phyloP scores from a whole-genome alignment of 176 grass and related monocot species.

The Cenchrus americanus region DNA sequence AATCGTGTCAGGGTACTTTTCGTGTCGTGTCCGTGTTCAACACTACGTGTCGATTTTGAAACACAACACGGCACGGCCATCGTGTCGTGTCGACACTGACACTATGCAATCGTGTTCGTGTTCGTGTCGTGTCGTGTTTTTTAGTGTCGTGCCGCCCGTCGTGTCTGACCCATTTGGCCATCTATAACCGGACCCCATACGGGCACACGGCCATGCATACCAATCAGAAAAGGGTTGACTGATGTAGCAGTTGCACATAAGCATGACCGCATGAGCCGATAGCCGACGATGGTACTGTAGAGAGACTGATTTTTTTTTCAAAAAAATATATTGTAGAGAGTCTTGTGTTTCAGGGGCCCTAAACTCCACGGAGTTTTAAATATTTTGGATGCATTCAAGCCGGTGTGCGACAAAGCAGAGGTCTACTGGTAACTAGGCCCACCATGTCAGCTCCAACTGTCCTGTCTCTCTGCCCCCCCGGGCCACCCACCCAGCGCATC shows the following conservation, averaged over 20 bases:
- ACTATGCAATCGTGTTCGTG: too few relatives aligned
- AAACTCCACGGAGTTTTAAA: neutral
- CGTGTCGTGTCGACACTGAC: too few relatives aligned
- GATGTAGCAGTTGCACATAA: neutral
- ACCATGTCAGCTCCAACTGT: slow-evolving; percentile 12
- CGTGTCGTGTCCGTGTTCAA: too few relatives aligned
- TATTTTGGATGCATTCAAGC: neutral
- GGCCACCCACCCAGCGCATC: slow-evolving; percentile 5
- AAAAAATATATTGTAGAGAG: too few relatives aligned
- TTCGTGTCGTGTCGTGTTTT: too few relatives aligned
- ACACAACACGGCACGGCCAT: too few relatives aligned
- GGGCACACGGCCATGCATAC: neutral
- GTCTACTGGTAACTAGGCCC: neutral
- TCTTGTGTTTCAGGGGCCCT: too few relatives aligned
- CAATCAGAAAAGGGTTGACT: neutral
- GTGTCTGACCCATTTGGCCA: too few relatives aligned
- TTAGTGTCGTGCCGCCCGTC: too few relatives aligned
- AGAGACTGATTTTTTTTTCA: too few relatives aligned
- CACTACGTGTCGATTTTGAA: too few relatives aligned
- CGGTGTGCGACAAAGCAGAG: neutral
- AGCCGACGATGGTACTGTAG: neutral
- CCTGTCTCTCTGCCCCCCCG: slow-evolving; percentile 13
- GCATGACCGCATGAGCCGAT: neutral
- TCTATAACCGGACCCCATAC: neutral
- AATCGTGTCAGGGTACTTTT: too few relatives aligned